Evolutionary conservation across 2,329 filamentous ascomycete species (phyloP), one percentile per base, ranked within the genome.

Genomic region (Arthrinium phaeospermum): DNA sequence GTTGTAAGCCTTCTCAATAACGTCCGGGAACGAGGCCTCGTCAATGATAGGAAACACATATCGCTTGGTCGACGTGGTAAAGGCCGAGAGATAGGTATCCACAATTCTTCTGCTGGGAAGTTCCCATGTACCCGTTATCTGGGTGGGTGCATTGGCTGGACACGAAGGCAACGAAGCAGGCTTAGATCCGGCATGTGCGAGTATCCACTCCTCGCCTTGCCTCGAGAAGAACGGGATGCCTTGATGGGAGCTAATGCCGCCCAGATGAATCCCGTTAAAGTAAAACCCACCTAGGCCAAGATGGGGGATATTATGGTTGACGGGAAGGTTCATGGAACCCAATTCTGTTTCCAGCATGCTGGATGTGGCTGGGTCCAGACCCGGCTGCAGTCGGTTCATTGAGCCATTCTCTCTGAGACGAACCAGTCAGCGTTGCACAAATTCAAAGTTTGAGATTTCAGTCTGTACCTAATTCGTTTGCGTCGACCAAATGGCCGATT

Each of bases 1-100:
- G 0, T 72, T 68, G 1, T 89, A 90, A 0, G 87, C 88, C 0
- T 79, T 46, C 0, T 81, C 77, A 24, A 88, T 81, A 0, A 84
- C 88, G 1, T 84, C 79, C 16, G 78, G 74, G 71, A 89, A 89
- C 0, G 89, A 76, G 0, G 82, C 79, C 0, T 76, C 73, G 71
- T 90, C 86, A 2, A 89, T 75, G 1, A 88, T 45, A 0, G 88
- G 88, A 49, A 90, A 89, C 0, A 86, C 78, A 0, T 84, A 80
- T 13, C 81, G 81, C 71, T 87, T 57, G 81, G 0, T 84, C 76
- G 0, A 82, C 83, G 0, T 75, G 72, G 1, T 72, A 70, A 71
- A 86, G 6, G 80, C 74, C 0, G 78, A 73, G 13, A 83, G 75
- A 68, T 80, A 81, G 1, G 76, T 64, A 24, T 83, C 79, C 0